Base-by-base conservation (phyloP, 2,329 filamentous ascomycete species). In the Phoma herbarum region DNA sequence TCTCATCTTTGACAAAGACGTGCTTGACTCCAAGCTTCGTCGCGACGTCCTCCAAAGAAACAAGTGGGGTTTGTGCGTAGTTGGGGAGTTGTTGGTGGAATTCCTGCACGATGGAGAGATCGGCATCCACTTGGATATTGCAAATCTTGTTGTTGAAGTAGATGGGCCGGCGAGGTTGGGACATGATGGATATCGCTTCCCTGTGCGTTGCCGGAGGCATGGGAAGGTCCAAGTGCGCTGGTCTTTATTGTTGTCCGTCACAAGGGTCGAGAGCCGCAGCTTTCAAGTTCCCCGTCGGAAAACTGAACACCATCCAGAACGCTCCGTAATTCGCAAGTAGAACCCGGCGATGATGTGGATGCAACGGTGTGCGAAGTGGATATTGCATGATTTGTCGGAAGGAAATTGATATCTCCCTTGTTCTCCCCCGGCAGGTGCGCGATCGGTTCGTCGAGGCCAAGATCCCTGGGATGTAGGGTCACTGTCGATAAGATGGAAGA, bases 1-100 rank as follows among this genome's bases (percentile, higher is more conserved):
- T 87, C 73, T 94, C 90, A 66, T 93, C 86, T 70, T 94, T 94
- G 62, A 93, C 69, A 35, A 88, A 82, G 3, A 93, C 80, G 5
- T 81, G 77, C 7, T 64, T 59, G 5, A 77, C 53, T 0, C 84
- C 84, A 0, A 92, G 74, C 14, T 87, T 81, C 2, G 77, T 64
- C 0, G 90, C 88, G 0, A 92, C 62, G 0, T 76, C 66, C 0
- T 82, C 78, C 0, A 92, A 78, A 0, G 78, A 64, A 9, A 83
- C 72, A 0, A 92, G 79, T 2, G 82, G 82, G 0, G 88, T 90
- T 8, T 77, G 74, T 5, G 76, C 69, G 67, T 88, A 90, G 37
- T 79, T 74, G 1, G 87, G 87, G 1, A 91, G 80, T 1, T 75
- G 78, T 28, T 77, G 69, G 66, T 92, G 89, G 71, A 91, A 89